Conservation (phyloP, 352 stramenopile species). For the Phytophthora pluvialis region DNA sequence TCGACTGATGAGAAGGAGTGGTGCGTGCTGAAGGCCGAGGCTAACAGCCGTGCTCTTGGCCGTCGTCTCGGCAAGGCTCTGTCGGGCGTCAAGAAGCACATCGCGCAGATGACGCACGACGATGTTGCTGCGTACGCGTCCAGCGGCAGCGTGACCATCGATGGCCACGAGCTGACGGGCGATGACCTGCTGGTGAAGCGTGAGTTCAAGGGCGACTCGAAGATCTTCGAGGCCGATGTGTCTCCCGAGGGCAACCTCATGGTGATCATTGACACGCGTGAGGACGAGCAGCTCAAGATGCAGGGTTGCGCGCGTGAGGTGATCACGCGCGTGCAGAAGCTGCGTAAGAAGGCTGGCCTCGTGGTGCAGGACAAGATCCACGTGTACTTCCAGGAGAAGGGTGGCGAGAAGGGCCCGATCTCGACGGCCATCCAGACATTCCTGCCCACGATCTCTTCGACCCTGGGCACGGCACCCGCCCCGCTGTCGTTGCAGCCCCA, state of each 20-base stretch:
- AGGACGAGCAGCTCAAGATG: constrained; percentile 95
- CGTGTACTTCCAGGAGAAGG: constrained; percentile 93
- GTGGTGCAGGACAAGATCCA: constrained; percentile 96
- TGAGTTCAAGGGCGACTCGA: constrained; percentile 93
- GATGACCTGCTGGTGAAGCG: constrained; percentile 96
- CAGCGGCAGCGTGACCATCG: constrained; percentile 85
- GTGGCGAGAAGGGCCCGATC: constrained; percentile 57
- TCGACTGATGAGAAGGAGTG: constrained; percentile 89
- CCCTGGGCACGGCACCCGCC: constrained; percentile 67
- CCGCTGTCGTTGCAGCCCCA: constrained; percentile 62
- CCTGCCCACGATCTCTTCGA: constrained; percentile 56
- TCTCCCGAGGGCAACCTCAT: constrained; percentile 92
- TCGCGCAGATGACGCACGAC: constrained; percentile 76
- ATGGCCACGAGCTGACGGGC: constrained; percentile 75
- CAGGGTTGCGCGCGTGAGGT: constrained; percentile 96
- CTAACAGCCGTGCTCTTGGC: constrained; percentile 94
- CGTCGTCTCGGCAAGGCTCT: constrained; percentile 98
- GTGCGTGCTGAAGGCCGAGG: constrained; percentile 95
- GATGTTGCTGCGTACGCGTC: constrained; percentile 70
- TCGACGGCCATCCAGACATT: constrained; percentile 67
- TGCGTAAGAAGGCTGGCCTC: constrained; percentile 97
- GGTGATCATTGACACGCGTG: constrained; percentile 95
- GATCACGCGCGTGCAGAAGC: constrained; percentile 98
- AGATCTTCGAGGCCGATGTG: constrained; percentile 92
- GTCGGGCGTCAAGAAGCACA: constrained; percentile 88